phyloP scores from a whole-genome alignment of 345 rosid genomes.

The Linum tenue region DNA sequence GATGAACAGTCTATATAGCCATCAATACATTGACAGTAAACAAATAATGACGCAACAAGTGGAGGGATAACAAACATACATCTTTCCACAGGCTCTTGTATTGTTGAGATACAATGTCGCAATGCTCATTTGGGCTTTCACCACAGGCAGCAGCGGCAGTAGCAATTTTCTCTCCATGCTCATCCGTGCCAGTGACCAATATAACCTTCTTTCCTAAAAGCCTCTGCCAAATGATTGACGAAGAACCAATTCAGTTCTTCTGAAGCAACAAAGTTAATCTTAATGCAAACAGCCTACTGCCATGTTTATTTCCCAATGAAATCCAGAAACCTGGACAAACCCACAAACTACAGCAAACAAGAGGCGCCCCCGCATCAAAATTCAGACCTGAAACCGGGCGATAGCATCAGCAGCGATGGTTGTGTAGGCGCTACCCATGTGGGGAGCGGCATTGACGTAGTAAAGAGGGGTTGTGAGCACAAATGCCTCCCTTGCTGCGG shows the following conservation, averaged over 20 bases:
- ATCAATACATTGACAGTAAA: neutral
- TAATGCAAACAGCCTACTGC: too few relatives aligned
- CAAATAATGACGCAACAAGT: neutral
- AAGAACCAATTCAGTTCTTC: neutral
- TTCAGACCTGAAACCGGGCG: conserved; percentile 79
- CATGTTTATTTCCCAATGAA: too few relatives aligned
- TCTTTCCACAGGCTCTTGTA: conserved; percentile 76
- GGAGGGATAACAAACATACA: conserved; percentile 21
- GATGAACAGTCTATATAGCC: neutral
- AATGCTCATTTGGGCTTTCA: conserved; percentile 69
- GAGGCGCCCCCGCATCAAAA: neutral
- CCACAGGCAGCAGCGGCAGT: conserved; percentile 59
- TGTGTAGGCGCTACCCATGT: conserved; percentile 98
- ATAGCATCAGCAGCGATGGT: conserved; percentile 94
- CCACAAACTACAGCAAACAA: neutral
- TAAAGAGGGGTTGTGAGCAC: conserved; percentile 92
- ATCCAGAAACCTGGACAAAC: neutral
- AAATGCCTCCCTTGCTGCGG: conserved; percentile 31
- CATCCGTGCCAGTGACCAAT: conserved; percentile 85
- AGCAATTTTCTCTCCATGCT: conserved; percentile 96
- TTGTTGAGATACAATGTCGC: conserved; percentile 69
- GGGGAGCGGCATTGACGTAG: conserved; percentile 99
- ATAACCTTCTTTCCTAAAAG: conserved; percentile 73
- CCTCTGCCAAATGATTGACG: conserved; percentile 52
- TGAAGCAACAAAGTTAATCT: too few relatives aligned